Base-by-base conservation (phyloP, 1,139 yeast genomes). In the Zygosaccharomyces sapae region DNA sequence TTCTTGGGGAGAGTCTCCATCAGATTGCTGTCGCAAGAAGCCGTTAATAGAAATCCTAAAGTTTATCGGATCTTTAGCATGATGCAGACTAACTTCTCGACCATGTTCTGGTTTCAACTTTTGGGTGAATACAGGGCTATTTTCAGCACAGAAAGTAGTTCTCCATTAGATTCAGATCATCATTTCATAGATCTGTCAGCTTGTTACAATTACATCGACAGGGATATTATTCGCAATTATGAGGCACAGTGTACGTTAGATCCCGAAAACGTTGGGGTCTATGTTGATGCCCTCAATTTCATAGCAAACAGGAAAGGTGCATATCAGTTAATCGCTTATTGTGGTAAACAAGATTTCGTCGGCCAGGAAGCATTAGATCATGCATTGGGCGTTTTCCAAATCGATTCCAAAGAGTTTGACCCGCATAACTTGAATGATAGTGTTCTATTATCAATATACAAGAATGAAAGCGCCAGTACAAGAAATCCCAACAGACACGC, bases 201-300 rank as follows among this genome's bases (percentile, higher is more conserved):
- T 1, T 73, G 77, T 31, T 74, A 80, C 52, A 70, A 72, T 50
- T 86, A 83, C 63, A 71, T 74, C 40, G 94, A 86, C 56, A 80
- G 79, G 43, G 67, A 77, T 38, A 72, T 89, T 8, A 75, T 79
- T 30, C 73, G 73, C 40, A 78, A 88, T 48, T 90, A 81, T 64
- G 82, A 81, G 41, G 67, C 69, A 5, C 77, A 83, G 24, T 65
- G 72, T 1, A 57, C 61, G 1, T 67, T 79, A 6, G 95, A 89
- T 61, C 75, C 78, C 0, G 56, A 48, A 0, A 76, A 81, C 54
- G 64, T 69, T 5, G 78, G 88, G 5, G 68, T 73, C 41, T 89
- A 88, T 57, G 81, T 84, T 49, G 97, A 90, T 62, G 80, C 88
- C 0, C 60, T 83, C 33, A 70, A 67, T 13, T 73, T 65, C 33